phyloP scores from a whole-genome alignment of 2,329 filamentous ascomycete genomes.

The Parasarocladium wereldwijsianum region DNA sequence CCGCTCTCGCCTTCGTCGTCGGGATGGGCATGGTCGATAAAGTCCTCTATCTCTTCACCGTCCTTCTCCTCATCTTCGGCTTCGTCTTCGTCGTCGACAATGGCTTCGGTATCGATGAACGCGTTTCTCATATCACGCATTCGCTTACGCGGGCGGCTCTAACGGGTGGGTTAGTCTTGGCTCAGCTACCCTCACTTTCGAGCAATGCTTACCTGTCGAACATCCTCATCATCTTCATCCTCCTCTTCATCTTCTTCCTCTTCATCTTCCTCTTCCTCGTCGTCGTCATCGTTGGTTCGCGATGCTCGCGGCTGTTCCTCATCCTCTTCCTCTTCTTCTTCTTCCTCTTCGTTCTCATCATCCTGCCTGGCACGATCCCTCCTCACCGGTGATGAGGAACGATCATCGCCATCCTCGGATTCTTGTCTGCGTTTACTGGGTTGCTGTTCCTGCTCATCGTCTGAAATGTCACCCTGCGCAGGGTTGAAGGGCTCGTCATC shows the following conservation, averaged over 20 bases:
- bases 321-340: constrained; percentile 19
- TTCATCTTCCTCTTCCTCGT: constrained; percentile 32
- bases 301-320: constrained; percentile 21
- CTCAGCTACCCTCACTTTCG: constrained; percentile 5
- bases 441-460: constrained; percentile 34
- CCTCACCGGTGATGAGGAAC: constrained; percentile 7
- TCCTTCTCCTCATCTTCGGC: constrained; percentile 83
- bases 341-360: constrained; percentile 18
- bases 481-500: constrained; percentile 89
- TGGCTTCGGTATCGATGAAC: constrained; percentile 96
- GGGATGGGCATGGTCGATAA: constrained; percentile 79
- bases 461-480: constrained; percentile 55
- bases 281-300: constrained; percentile 22
- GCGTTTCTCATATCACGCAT: constrained; percentile 61
- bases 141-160: constrained; percentile 66
- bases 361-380: constrained; percentile 8
- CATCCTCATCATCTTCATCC: constrained; percentile 51
- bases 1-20: constrained; percentile 75
- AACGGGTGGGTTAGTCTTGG: constrained; percentile 7
- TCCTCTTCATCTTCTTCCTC: constrained; percentile 49
- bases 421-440: too few species aligned
- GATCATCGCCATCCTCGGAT: constrained; percentile 27
- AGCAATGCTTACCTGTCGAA: constrained; percentile 39
- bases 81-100: constrained; percentile 90
- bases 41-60: constrained; percentile 65